A percentile compares a stretch with the other conserved stretches of the same genome.
These are phyloP conservation scores for Phytophthora fragariae DNA, from an alignment of 352 stramenopile species.

Conservation along the genomic window DNA sequence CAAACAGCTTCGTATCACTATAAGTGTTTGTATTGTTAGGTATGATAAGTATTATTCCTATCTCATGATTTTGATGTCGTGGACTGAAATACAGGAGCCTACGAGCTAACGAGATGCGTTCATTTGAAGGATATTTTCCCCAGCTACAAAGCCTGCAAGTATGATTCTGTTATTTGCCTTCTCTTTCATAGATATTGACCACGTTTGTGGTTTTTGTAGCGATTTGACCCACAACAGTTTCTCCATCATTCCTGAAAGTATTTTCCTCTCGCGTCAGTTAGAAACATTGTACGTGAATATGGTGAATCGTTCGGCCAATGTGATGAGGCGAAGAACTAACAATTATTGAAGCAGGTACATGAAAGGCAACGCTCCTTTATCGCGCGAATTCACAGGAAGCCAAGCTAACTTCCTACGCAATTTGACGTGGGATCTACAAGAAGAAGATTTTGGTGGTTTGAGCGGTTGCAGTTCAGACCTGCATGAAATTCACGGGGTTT, in stretches of 20 bases:
- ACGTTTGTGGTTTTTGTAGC: neutral
- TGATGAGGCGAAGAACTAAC: neutral
- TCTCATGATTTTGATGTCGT: neutral
- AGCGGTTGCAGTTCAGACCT: neutral
- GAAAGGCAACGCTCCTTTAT: constrained; percentile 5
- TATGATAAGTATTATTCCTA: neutral
- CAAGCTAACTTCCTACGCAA: constrained; percentile 23
- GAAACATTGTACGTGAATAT: constrained; percentile 21
- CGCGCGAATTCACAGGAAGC: constrained; percentile 11
- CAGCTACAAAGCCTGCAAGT: constrained; percentile 13
- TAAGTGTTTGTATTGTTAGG: neutral
- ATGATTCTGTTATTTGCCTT: too few species aligned
- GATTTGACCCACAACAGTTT: constrained; percentile 14
- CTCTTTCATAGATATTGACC: neutral
- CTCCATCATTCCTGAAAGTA: constrained; percentile 8
- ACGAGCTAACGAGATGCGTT: constrained; percentile 13
- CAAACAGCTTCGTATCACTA: constrained; percentile 9
- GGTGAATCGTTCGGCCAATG: neutral
- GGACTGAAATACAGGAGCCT: constrained; percentile 9
- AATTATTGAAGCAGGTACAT: constrained; percentile 11
- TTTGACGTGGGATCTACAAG: constrained; percentile 18
- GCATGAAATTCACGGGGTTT: constrained; percentile 16
- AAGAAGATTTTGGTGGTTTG: constrained; percentile 16
- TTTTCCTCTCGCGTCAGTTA: constrained; percentile 5
- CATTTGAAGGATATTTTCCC: constrained; percentile 22